Evolutionary conservation across 2,329 filamentous ascomycete species (phyloP), one percentile per base, ranked within the genome.

Genomic region (Aureobasidium sp.): DNA sequence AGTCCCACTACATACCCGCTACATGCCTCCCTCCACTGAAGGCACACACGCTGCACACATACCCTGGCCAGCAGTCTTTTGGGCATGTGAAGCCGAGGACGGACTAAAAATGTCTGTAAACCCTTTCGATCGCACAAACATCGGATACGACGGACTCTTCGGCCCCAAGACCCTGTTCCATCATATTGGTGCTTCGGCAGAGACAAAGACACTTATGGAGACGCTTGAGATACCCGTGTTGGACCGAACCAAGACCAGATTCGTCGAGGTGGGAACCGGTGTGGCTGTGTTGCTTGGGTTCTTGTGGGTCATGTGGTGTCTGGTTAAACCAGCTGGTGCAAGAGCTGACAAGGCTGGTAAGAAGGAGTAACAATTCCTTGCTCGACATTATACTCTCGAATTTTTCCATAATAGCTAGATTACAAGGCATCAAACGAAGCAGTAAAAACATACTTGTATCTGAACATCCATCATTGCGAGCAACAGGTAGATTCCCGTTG

Each of bases 101-200:
- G 84, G 81, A 0, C 80, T 79, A 0, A 87, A 89, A 67, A 89
- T 93, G 73, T 73, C 81, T 0, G 81, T 80, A 5, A 96, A 88
- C 68, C 93, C 93, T 0, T 97, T 97, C 72, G 92, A 96, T 71
- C 79, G 89, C 6, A 77, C 80, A n/a, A 84, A 90, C 69, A 68
- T 96, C n/a, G 92, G 91, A 0, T 96, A 92, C 71, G 93, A 96
- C 65, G 83, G 81, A 0, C 73, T 95, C 9, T 96, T 96, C 71
- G 84, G 82, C 1, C 80, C 84, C 0, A 80, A 83, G 53, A 95
- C 90, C 0, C 79, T 89, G 69, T 96, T 96, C 70, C 95, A 91
- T 79, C 90, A 96, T 70, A 67, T 79, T 9, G 67, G 72, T 42
- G 73, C 78, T 6, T 61, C 40, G 5, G 23, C 51, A 10, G 38